Evolutionary conservation across 441 rosid species (phyloP).

Genomic region (Breynia disticha): DNA sequence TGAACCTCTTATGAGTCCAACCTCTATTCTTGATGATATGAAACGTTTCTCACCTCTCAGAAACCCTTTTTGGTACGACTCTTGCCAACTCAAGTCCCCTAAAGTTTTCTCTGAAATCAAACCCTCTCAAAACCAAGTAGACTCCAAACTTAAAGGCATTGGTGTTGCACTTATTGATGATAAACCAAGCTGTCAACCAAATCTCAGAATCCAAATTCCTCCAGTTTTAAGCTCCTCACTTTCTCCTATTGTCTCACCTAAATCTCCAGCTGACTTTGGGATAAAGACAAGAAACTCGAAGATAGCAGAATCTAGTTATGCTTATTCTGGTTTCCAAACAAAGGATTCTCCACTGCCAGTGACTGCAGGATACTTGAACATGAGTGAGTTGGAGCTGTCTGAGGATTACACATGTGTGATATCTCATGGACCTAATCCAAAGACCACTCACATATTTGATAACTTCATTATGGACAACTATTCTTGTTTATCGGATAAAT

Average conservation of each 20-base stretch:
- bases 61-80: constrained; percentile 15
- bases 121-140: constrained; percentile 26
- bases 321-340: constrained; percentile 19
- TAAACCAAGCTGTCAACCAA: neutral
- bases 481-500: constrained; percentile 19
- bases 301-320: constrained; percentile 17
- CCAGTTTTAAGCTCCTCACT: constrained; percentile 17
- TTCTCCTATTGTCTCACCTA: constrained; percentile 24
- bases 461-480: constrained; percentile 54
- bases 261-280: constrained; percentile 43
- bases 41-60: constrained; percentile 33
- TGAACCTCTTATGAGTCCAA: constrained; percentile 47
- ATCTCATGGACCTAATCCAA: constrained; percentile 70
- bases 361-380: constrained; percentile 20
- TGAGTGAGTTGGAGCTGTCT: constrained; percentile 58
- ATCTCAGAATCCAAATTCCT: constrained; percentile 53
- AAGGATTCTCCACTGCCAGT: constrained; percentile 23
- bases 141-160: constrained; percentile 37
- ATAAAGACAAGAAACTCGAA: constrained; percentile 35
- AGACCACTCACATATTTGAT: constrained; percentile 69
- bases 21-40: constrained; percentile 43
- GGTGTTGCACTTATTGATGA: constrained; percentile 53
- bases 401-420: constrained; percentile 86
- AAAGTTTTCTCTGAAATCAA: constrained; percentile 19
- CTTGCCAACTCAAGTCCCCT: constrained; percentile 27